These are phyloP conservation scores for Pseudopithomyces chartarum DNA, from an alignment of 2,329 filamentous ascomycete species.

Conservation along the genomic window DNA sequence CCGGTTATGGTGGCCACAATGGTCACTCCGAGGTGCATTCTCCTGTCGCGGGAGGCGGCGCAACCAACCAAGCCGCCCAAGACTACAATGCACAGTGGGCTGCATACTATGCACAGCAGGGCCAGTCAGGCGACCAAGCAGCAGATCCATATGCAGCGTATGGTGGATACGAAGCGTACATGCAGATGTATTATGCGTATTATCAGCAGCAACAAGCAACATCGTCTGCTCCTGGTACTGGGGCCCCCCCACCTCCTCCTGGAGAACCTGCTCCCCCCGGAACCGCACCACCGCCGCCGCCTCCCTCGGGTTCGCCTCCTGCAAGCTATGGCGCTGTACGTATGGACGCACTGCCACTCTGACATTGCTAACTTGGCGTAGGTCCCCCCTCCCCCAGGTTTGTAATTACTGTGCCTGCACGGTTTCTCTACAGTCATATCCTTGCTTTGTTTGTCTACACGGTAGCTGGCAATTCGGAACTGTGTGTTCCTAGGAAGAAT, in stretches of 20 bases:
- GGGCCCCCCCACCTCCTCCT: slow-evolving; percentile 37
- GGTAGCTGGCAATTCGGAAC: background rate
- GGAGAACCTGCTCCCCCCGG: slow-evolving; percentile 34
- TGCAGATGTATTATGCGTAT: slow-evolving; percentile 38
- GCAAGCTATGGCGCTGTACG: slow-evolving; percentile 42
- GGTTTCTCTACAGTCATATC: background rate
- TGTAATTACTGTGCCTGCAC: slow-evolving; percentile 26
- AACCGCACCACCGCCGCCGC: slow-evolving; percentile 39
- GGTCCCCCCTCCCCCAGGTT: slow-evolving; percentile 41
- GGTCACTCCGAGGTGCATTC: slow-evolving; percentile 42
- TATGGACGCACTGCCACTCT: background rate
- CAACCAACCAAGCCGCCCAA: slow-evolving; percentile 39
- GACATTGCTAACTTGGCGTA: slow-evolving; percentile 3
- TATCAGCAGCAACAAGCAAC: slow-evolving; percentile 30
- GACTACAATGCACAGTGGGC: slow-evolving; percentile 89
- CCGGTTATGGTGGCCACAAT: slow-evolving; percentile 9
- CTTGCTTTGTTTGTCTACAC: background rate
- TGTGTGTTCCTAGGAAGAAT: background rate
- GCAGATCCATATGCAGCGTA: slow-evolving; percentile 52
- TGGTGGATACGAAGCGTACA: slow-evolving; percentile 67
- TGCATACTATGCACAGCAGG: slow-evolving; percentile 61
- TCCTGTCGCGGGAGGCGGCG: slow-evolving; percentile 51
- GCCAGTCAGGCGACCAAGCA: slow-evolving; percentile 65
- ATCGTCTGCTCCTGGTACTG: slow-evolving; percentile 34
- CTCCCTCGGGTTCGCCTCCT: slow-evolving; percentile 39